phyloP scores from a whole-genome alignment of 768 basidiomycete species.

The Tricholoma sp. region DNA sequence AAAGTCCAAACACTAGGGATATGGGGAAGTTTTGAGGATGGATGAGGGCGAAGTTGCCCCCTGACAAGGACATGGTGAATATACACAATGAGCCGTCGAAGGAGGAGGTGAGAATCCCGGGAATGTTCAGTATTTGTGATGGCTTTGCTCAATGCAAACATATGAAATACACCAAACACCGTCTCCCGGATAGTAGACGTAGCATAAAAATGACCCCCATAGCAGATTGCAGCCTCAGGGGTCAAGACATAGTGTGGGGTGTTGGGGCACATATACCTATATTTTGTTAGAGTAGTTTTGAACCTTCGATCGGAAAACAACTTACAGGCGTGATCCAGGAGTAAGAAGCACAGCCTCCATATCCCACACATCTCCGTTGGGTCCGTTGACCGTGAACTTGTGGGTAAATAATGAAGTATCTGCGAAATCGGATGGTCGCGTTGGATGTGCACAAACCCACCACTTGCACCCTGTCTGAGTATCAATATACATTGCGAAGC shows the following conservation, averaged over 20 bases:
- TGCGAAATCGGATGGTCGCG: not conserved
- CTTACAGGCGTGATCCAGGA: not conserved
- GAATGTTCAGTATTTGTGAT: not conserved
- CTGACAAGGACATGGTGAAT: not conserved
- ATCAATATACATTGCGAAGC: not conserved
- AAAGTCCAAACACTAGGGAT: not conserved
- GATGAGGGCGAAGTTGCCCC: too few relatives aligned
- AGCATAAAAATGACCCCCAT: not conserved
- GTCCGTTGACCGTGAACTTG: not conserved
- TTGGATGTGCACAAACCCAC: not conserved
- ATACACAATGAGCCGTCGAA: not conserved
- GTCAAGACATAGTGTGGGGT: not conserved
- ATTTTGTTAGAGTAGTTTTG: too few relatives aligned
- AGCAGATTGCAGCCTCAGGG: not conserved
- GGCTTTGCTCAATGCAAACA: not conserved
- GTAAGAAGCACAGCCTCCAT: not conserved
- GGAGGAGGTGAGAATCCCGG: not conserved
- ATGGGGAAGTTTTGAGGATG: not conserved
- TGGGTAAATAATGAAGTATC: not conserved
- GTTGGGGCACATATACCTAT: not conserved
- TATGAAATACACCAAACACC: not conserved
- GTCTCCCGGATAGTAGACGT: not conserved
- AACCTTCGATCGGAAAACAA: too few relatives aligned
- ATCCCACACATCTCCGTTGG: not conserved
- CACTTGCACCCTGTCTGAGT: not conserved